phyloP scores from a whole-genome alignment of 805 yeast species.

The Candida bentonensis region DNA sequence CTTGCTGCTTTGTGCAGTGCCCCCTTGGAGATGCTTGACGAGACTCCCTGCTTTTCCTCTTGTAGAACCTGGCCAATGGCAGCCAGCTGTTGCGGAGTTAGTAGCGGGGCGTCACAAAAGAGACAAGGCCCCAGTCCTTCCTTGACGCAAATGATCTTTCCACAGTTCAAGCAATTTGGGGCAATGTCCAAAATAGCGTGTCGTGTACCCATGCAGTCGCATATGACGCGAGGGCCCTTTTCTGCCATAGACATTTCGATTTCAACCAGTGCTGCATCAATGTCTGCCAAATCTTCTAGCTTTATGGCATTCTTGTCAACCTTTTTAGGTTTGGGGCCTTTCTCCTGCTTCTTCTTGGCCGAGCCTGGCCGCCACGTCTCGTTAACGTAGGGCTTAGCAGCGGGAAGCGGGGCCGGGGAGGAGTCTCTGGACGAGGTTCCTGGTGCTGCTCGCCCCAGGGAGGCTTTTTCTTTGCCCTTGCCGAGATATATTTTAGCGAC shows the following conservation, averaged over 20 bases:
- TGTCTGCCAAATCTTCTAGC: not conserved
- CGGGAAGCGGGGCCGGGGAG: not conserved
- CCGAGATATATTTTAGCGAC: not conserved
- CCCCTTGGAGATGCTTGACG: constrained; percentile 21
- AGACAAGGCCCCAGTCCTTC: constrained; percentile 90
- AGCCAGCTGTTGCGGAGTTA: constrained; percentile 45
- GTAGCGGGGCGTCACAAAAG: constrained; percentile 56
- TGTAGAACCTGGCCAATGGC: constrained; percentile 41
- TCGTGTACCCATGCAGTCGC: constrained; percentile 75
- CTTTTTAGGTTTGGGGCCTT: not conserved
- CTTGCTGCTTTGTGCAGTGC: constrained; percentile 25
- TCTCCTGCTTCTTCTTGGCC: not conserved
- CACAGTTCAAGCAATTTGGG: constrained; percentile 90
- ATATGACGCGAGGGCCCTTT: constrained; percentile 16
- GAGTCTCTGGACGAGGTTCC: not conserved
- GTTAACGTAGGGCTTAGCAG: not conserved
- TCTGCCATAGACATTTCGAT: not conserved
- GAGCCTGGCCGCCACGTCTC: not conserved
- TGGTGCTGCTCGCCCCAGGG: no score
- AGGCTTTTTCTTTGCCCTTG: not conserved
- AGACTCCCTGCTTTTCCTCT: constrained; percentile 35
- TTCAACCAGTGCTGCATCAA: not conserved
- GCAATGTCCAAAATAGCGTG: constrained; percentile 84
- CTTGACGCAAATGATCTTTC: constrained; percentile 77
- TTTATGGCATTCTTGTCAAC: not conserved